phyloP scores from a whole-genome alignment of 257 asterid species.

The Capsicum rhomboideum region DNA sequence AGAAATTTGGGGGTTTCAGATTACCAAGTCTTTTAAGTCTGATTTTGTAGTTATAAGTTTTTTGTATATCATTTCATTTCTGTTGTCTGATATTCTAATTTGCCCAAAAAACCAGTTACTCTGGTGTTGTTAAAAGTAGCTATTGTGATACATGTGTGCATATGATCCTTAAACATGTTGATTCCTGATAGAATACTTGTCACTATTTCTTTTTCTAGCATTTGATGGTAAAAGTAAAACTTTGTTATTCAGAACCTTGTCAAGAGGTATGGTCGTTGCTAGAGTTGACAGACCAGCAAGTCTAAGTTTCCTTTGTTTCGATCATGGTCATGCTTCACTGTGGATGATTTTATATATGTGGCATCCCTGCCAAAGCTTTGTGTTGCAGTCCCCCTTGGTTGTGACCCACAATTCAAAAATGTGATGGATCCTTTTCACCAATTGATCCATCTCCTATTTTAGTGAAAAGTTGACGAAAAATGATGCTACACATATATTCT shows the following conservation, averaged over 20 bases:
- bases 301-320: background rate
- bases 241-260: constrained; percentile 48
- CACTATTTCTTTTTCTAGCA: background rate
- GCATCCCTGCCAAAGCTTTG: no score
- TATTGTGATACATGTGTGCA: background rate
- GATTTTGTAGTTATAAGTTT: no score
- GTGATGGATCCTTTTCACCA: no score
- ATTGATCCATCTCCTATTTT: no score
- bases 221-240: background rate
- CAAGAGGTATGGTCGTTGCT: constrained; percentile 50
- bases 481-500: no score
- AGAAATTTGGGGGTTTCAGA: background rate
- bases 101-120: background rate
- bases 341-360: no score
- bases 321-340: no score
- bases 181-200: background rate
- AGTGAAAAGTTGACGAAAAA: background rate
- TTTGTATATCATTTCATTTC: background rate
- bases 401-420: no score
- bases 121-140: background rate
- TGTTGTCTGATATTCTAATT: background rate
- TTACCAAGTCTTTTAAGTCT: background rate
- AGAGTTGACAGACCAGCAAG: constrained; percentile 73
- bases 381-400: no score
- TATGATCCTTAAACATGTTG: background rate